Conservation (phyloP, 2,329 filamentous ascomycete species). For the Kalmusia sp. region DNA sequence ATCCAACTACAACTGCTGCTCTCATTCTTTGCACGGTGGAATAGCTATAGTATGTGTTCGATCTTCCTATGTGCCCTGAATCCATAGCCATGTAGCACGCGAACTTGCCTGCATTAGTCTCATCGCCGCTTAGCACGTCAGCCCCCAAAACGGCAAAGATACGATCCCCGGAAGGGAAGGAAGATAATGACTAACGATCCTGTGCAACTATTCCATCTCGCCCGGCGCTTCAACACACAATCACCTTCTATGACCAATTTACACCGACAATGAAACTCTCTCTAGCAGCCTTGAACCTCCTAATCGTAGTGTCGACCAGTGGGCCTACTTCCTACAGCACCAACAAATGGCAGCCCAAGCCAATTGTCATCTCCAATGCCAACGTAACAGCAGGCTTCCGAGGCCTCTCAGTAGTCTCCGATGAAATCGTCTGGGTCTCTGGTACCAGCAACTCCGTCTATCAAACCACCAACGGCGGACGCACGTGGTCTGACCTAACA, state of each 20-base stretch:
- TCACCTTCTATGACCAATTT: too few species aligned
- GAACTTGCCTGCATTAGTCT: too few species aligned
- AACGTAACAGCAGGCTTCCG: neutral
- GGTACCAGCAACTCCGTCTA: conserved; percentile 7
- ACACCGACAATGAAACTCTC: neutral
- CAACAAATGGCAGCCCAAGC: conserved; percentile 3
- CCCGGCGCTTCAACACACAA: neutral
- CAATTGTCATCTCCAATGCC: neutral
- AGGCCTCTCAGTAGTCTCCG: neutral
- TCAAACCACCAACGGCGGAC: neutral
- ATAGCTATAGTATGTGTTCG: too few species aligned
- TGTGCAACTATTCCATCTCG: too few species aligned
- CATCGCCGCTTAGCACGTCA: too few species aligned
- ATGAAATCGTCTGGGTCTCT: neutral
- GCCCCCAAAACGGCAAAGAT: too few species aligned
- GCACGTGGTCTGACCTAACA: neutral
- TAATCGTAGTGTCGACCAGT: neutral
- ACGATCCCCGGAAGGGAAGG: too few species aligned
- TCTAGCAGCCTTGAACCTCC: neutral
- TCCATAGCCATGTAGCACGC: too few species aligned
- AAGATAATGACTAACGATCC: too few species aligned
- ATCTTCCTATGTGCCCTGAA: too few species aligned
- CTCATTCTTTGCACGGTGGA: too few species aligned
- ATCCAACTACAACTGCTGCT: too few species aligned
- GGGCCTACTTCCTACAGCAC: neutral